Conservation (phyloP, 164 flowering plant genomes). For the Berberis thunbergii region DNA sequence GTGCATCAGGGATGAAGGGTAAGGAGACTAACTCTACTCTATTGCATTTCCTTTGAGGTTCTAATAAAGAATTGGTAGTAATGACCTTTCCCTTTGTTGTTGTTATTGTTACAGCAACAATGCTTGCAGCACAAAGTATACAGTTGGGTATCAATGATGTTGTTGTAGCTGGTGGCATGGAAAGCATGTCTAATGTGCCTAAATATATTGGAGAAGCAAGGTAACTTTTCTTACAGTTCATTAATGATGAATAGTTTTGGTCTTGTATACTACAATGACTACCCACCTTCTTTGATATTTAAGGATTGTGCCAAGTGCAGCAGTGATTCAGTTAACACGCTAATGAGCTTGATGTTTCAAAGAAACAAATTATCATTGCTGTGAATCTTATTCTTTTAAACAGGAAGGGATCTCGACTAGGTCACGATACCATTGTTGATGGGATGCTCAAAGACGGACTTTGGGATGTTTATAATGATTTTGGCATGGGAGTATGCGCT, state of each 20-base stretch:
- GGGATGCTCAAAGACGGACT: conserved; percentile 95
- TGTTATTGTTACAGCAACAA: conserved; percentile 37
- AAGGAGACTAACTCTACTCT: too few relatives aligned
- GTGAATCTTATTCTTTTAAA: neutral
- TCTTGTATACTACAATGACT: neutral
- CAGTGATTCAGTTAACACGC: too few relatives aligned
- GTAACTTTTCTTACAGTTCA: conserved; percentile 11
- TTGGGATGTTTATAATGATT: conserved; percentile 93
- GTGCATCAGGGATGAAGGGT: conserved; percentile 97
- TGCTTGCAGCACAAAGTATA: conserved; percentile 68
- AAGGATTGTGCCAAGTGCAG: too few relatives aligned
- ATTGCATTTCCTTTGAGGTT: too few relatives aligned
- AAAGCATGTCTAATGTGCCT: conserved; percentile 87
- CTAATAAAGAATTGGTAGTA: too few relatives aligned
- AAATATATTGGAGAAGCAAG: conserved; percentile 61
- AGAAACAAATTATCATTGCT: too few relatives aligned
- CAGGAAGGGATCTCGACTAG: conserved; percentile 81
- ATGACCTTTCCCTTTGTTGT: neutral
- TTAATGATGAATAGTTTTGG: neutral
- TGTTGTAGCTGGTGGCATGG: conserved; percentile 88
- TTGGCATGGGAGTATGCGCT: conserved; percentile 86
- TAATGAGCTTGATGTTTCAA: too few relatives aligned
- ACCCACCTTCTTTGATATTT: neutral
- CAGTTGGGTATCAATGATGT: conserved; percentile 64
- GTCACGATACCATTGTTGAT: conserved; percentile 77